phyloP scores from a whole-genome alignment of 2,329 filamentous ascomycete species.

The Colletotrichum eremochloae region DNA sequence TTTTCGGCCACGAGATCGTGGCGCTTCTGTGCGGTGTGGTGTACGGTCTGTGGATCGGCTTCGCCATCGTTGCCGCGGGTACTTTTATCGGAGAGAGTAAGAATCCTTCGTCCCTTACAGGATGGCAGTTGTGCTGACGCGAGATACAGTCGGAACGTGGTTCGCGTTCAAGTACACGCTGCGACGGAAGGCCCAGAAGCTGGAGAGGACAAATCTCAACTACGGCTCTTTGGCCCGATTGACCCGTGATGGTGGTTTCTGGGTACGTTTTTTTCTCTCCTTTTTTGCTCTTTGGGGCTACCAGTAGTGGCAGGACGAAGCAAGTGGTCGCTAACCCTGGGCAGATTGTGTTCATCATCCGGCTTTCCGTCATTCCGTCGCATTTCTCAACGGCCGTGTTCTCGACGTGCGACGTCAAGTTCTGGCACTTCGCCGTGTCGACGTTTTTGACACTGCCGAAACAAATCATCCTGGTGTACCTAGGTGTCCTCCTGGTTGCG shows the following conservation, averaged over 20 bases:
- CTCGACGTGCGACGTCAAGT: slow-evolving; percentile 57
- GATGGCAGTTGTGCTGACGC: not conserved
- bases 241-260: slow-evolving; percentile 58
- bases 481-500: slow-evolving; percentile 54
- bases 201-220: slow-evolving; percentile 57
- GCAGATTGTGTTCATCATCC: slow-evolving; percentile 55
- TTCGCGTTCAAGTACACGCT: slow-evolving; percentile 57
- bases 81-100: slow-evolving; percentile 55
- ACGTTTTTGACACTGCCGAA: slow-evolving; percentile 58
- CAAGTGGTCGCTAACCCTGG: not conserved
- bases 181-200: slow-evolving; percentile 51
- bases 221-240: slow-evolving; percentile 56
- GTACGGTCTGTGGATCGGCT: slow-evolving; percentile 57
- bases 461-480: slow-evolving; percentile 57
- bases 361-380: slow-evolving; percentile 56
- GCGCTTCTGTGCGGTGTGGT: slow-evolving; percentile 58
- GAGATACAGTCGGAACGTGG: slow-evolving; percentile 51
- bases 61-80: slow-evolving; percentile 56
- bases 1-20: slow-evolving; percentile 58
- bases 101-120: not conserved
- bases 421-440: slow-evolving; percentile 56
- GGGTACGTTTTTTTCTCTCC: slow-evolving; percentile 35
- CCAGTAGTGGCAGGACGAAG: not conserved
- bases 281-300: not conserved
- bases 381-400: slow-evolving; percentile 60